Percentiles rank a stretch among this genome's conserved stretches.
Conservation (phyloP, 2,329 filamentous ascomycete species). For the Knufia fluminis region DNA sequence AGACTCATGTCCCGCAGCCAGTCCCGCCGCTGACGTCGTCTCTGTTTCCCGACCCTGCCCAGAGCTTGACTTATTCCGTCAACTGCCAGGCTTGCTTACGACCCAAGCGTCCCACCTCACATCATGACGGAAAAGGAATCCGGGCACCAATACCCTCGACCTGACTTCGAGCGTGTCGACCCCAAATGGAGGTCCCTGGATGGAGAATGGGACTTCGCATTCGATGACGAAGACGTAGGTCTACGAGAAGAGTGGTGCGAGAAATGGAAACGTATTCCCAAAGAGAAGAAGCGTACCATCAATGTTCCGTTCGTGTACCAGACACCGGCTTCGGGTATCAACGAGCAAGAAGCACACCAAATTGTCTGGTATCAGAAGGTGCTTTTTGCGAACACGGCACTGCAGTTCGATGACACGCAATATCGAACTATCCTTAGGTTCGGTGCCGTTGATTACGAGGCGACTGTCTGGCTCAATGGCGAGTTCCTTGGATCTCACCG, state of each 20-base stretch:
- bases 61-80: background rate
- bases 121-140: background rate
- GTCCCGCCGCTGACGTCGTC: no score
- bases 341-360: slow-evolving; percentile 54
- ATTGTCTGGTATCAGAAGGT: slow-evolving; percentile 54
- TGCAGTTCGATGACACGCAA: slow-evolving; percentile 34
- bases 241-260: slow-evolving; percentile 46
- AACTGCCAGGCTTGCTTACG: background rate
- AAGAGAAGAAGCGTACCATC: slow-evolving; percentile 42
- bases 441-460: slow-evolving; percentile 44
- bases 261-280: slow-evolving; percentile 11
- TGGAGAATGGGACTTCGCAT: slow-evolving; percentile 55
- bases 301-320: slow-evolving; percentile 59
- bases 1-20: no score
- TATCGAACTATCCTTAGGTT: slow-evolving; percentile 40
- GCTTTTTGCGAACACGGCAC: slow-evolving; percentile 35
- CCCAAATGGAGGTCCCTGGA: slow-evolving; percentile 54
- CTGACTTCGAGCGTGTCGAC: slow-evolving; percentile 51
- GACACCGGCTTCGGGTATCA: slow-evolving; percentile 53
- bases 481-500: slow-evolving; percentile 43
- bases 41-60: background rate
- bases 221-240: slow-evolving; percentile 56
- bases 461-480: slow-evolving; percentile 50
- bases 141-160: background rate
- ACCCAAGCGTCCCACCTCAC: background rate